Conservation (phyloP, 2,329 filamentous ascomycete genomes). For the Davidsoniella virescens region DNA sequence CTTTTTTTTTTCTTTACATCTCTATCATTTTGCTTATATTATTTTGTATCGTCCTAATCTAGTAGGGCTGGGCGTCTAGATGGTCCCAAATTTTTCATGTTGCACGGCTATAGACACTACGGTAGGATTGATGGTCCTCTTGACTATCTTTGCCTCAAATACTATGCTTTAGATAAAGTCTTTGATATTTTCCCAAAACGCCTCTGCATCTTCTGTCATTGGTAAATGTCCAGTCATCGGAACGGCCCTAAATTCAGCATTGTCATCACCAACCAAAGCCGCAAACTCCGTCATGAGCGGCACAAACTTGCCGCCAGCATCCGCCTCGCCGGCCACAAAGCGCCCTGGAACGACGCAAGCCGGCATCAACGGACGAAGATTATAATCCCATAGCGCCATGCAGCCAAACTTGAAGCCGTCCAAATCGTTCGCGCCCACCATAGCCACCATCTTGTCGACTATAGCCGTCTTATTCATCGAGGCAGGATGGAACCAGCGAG, state of each 20-base stretch:
- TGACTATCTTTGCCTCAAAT: not conserved
- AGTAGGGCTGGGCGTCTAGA: not conserved
- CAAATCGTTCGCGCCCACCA: constrained; percentile 54
- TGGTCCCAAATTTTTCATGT: not conserved
- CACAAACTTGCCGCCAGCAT: constrained; percentile 54
- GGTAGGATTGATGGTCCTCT: too few relatives aligned
- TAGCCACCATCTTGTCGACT: constrained; percentile 42
- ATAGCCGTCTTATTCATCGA: constrained; percentile 28
- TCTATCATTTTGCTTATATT: too few relatives aligned
- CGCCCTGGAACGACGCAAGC: constrained; percentile 40
- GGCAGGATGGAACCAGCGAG: constrained; percentile 59
- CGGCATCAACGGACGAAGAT: constrained; percentile 42
- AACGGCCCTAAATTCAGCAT: constrained; percentile 46
- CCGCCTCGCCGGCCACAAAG: constrained; percentile 56
- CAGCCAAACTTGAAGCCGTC: constrained; percentile 52
- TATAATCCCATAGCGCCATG: constrained; percentile 55
- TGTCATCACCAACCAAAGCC: constrained; percentile 34
- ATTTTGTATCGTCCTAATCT: too few relatives aligned
- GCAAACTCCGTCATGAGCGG: constrained; percentile 67
- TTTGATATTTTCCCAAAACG: constrained; percentile 48
- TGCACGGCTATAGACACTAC: not conserved
- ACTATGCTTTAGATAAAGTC: constrained; percentile 32
- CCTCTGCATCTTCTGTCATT: constrained; percentile 60
- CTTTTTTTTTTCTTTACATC: too few relatives aligned
- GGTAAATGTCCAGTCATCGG: constrained; percentile 63